These are phyloP conservation scores for Venustampulla echinocandica DNA, from an alignment of 495 filamentous ascomycete species.

Conservation along the genomic window DNA sequence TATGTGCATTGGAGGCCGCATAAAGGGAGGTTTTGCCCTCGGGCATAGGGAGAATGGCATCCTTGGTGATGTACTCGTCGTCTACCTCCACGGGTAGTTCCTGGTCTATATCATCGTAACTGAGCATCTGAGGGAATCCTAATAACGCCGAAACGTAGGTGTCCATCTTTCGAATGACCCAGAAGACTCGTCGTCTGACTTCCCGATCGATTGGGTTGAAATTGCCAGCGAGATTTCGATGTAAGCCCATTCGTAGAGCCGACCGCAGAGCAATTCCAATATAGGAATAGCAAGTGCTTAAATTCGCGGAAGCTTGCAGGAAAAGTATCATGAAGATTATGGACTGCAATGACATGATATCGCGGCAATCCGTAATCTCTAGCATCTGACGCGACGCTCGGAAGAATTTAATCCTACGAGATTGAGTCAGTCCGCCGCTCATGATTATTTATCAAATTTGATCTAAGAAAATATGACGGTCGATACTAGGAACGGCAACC, in stretches of 20 bases:
- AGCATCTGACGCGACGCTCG: slow-evolving; percentile 62
- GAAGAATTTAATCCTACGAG: slow-evolving; percentile 71
- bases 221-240: slow-evolving; percentile 63
- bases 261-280: slow-evolving; percentile 84
- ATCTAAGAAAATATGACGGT: too few relatives aligned
- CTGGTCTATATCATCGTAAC: slow-evolving; percentile 87
- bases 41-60: slow-evolving; percentile 65
- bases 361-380: slow-evolving; percentile 87
- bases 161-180: slow-evolving; percentile 87
- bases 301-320: slow-evolving; percentile 79
- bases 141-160: slow-evolving; percentile 85
- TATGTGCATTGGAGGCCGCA: slow-evolving; percentile 79
- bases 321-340: slow-evolving; percentile 91
- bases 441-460: too few relatives aligned
- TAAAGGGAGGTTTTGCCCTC: slow-evolving; percentile 66
- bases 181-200: slow-evolving; percentile 77
- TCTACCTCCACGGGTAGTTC: slow-evolving; percentile 78
- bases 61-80: slow-evolving; percentile 79
- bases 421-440: slow-evolving; percentile 3
- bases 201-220: slow-evolving; percentile 83
- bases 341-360: slow-evolving; percentile 75
- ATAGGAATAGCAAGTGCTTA: slow-evolving; percentile 90
- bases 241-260: slow-evolving; percentile 76
- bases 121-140: slow-evolving; percentile 76
- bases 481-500: too few relatives aligned